A percentile compares a stretch with the other conserved stretches of the same genome.
These are phyloP conservation scores for Saccharum officinarum DNA, from an alignment of 176 grass and related monocot genomes.

Conservation along the genomic window DNA sequence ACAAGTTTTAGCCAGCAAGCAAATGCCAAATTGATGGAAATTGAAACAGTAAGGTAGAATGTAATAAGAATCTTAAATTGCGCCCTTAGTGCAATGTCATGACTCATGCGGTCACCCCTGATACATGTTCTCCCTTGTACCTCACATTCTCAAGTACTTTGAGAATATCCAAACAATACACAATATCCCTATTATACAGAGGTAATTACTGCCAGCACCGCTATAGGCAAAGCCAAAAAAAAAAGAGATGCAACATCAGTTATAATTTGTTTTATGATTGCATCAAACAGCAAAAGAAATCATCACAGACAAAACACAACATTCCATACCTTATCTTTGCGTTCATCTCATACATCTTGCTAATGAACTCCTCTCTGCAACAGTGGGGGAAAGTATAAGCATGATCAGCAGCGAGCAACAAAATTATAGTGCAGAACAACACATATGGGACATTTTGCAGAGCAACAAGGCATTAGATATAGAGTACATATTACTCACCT, in stretches of 20 bases:
- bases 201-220: not conserved
- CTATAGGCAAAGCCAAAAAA: not conserved
- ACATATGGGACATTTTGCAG: not conserved
- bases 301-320: not conserved
- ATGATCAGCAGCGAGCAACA: not conserved
- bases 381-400: not conserved
- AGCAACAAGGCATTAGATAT: not conserved
- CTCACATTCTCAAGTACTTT: not conserved
- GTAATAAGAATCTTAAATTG: too few relatives aligned
- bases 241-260: not conserved
- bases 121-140: too few relatives aligned
- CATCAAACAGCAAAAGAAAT: not conserved
- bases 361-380: constrained; percentile 66
- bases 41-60: too few relatives aligned
- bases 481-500: constrained; percentile 30
- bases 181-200: too few relatives aligned
- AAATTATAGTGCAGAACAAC: not conserved
- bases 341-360: constrained; percentile 68
- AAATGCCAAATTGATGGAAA: too few relatives aligned
- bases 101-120: too few relatives aligned
- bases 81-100: too few relatives aligned
- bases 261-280: not conserved
- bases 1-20: too few relatives aligned
- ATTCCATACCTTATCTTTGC: constrained; percentile 67
- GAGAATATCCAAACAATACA: not conserved